Evolutionary conservation across 306 rosid species (phyloP).

Genomic region (Rosa persica): DNA sequence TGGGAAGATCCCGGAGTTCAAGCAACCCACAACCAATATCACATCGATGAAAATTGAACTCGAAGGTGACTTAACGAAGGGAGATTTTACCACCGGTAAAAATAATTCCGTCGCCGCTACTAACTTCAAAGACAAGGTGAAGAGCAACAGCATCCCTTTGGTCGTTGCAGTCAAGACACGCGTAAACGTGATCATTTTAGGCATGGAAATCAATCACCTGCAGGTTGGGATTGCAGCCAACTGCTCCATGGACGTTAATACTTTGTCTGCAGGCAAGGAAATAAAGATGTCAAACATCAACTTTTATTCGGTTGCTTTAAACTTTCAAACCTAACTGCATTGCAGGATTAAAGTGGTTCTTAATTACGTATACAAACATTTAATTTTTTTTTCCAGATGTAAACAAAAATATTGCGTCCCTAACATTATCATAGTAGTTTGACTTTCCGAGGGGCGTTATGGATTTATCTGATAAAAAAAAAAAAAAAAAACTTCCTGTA

Average conservation of each 20-base stretch:
- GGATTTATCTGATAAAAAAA: background rate
- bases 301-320: background rate
- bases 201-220: background rate
- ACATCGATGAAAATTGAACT: constrained; percentile 19
- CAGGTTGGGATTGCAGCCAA: constrained; percentile 13
- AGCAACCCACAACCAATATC: constrained; percentile 25
- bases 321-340: background rate
- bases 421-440: background rate
- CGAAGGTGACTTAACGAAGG: constrained; percentile 10
- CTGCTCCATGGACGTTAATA: constrained; percentile 28
- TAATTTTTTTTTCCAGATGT: background rate
- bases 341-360: background rate
- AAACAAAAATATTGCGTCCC: background rate
- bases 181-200: background rate
- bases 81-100: constrained; percentile 14
- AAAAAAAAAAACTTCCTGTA: background rate
- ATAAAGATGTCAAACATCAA: constrained; percentile 17
- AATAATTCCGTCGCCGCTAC: too few species aligned
- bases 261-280: constrained; percentile 22
- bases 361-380: background rate
- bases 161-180: constrained; percentile 22
- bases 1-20: constrained; percentile 26
- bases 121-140: constrained; percentile 14
- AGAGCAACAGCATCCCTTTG: constrained; percentile 18
- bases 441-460: background rate